Conservation (phyloP, 116 monocot species). For the Zostera marina region DNA sequence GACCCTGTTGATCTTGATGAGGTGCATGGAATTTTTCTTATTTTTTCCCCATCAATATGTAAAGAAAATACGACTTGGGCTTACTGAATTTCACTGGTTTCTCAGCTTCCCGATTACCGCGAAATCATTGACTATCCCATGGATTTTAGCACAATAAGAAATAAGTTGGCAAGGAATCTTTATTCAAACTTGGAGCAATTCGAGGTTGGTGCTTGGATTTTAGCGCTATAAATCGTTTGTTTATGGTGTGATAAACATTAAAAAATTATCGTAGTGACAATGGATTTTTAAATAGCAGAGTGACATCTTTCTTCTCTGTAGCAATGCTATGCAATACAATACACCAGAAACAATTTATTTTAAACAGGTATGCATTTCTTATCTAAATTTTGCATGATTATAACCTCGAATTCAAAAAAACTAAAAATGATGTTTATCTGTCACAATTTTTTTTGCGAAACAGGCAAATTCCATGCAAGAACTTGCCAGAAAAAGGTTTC, state of each 20-base stretch:
- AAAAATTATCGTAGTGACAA: not conserved
- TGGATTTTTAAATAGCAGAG: constrained; percentile 22
- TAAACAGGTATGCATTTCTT: constrained; percentile 38
- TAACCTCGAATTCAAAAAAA: not conserved
- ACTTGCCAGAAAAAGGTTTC: constrained; percentile 53
- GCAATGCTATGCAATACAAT: constrained; percentile 83
- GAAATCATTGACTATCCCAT: constrained; percentile 55
- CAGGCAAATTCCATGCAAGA: constrained; percentile 77
- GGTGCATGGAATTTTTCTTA: constrained; percentile 17
- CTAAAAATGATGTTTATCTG: not conserved
- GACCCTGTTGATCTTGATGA: constrained; percentile 67
- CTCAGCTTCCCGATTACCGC: constrained; percentile 74
- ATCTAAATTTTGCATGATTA: not conserved
- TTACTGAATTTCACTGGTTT: constrained; percentile 9
- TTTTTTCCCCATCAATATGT: constrained; percentile 4
- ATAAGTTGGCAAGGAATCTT: constrained; percentile 32
- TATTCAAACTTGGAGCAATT: constrained; percentile 47
- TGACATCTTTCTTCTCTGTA: constrained; percentile 68
- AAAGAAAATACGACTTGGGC: not conserved
- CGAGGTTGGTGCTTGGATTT: constrained; percentile 34
- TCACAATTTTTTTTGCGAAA: constrained; percentile 3
- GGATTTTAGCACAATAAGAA: constrained; percentile 62
- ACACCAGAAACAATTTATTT: constrained; percentile 70
- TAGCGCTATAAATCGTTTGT: not conserved
- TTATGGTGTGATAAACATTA: not conserved